A percentile compares a stretch with the other conserved stretches of the same genome.
These are phyloP conservation scores for Symbiodinium pilosum DNA, from an alignment of 73 alveolate species.

Conservation along the genomic window DNA sequence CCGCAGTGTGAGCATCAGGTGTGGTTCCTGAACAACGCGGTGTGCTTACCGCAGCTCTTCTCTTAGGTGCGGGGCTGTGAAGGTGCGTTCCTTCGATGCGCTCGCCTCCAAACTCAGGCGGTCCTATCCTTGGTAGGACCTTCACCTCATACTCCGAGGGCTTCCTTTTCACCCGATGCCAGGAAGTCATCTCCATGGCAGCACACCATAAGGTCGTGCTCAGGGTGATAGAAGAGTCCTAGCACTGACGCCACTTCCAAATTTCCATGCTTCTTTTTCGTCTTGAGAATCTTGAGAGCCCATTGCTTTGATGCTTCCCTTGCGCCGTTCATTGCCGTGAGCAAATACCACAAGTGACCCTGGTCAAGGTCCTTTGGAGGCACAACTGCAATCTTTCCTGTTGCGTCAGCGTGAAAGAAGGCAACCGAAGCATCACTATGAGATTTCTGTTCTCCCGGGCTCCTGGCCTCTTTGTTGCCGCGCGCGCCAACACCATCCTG, in stretches of 20 bases:
- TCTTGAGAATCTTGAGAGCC: neutral
- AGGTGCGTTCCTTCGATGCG: no score
- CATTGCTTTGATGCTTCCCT: constrained; percentile 19
- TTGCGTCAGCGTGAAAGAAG: no score
- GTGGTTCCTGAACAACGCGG: no score
- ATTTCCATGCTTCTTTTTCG: neutral
- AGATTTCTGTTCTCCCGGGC: neutral
- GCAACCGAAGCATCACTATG: no score
- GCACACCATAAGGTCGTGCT: constrained; percentile 5
- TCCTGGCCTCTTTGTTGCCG: neutral
- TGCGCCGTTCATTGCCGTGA: constrained; percentile 8
- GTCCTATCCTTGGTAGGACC: neutral
- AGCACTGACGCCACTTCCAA: neutral
- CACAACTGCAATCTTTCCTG: neutral
- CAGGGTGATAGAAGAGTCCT: neutral
- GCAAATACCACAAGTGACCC: no score
- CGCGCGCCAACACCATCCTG: neutral
- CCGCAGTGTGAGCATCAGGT: no score
- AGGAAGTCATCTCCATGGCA: constrained; percentile 40
- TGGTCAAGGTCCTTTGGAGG: no score
- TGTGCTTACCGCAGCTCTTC: no score
- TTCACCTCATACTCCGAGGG: constrained; percentile 16
- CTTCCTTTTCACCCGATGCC: constrained; percentile 27
- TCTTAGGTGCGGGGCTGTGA: no score
- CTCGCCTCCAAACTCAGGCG: neutral